phyloP scores from a whole-genome alignment of 1,284 basidiomycete species.

The Testicularia cyperi region DNA sequence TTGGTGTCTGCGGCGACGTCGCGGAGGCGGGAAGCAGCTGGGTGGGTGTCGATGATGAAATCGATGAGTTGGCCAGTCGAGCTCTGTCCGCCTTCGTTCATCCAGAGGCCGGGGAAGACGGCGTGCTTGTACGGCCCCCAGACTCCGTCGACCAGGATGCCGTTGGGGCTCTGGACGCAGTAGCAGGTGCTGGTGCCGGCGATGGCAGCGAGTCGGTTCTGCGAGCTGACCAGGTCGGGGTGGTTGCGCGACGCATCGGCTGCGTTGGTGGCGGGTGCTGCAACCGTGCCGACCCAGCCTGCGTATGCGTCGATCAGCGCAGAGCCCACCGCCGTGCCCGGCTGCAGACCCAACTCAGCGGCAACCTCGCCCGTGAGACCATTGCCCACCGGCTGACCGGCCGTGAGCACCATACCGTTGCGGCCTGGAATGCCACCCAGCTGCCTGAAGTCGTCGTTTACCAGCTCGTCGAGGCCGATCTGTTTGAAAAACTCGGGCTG shows the following conservation, averaged over 20 bases:
- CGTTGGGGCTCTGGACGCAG: conserved; percentile 69
- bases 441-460: conserved; percentile 70
- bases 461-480: conserved; percentile 61
- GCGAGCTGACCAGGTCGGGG: conserved; percentile 38
- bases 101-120: conserved; percentile 80
- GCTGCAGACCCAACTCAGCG: conserved; percentile 76
- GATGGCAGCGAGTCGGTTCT: conserved; percentile 80
- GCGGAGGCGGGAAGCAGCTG: conserved; percentile 74
- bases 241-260: conserved; percentile 62
- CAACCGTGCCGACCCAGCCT: conserved; percentile 97
- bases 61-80: conserved; percentile 98
- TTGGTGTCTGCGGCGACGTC: conserved; percentile 63
- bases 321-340: conserved; percentile 91
- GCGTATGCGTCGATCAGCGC: conserved; percentile 97
- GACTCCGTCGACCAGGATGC: conserved; percentile 84
- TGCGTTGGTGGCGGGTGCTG: conserved; percentile 69
- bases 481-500: conserved; percentile 53
- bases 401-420: conserved; percentile 73
- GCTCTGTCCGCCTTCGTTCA: conserved; percentile 98
- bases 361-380: conserved; percentile 80
- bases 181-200: conserved; percentile 97
- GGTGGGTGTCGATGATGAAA: conserved; percentile 89
- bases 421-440: conserved; percentile 72
- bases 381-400: conserved; percentile 83
- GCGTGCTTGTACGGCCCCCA: conserved; percentile 95